Conservation (phyloP, 2,329 filamentous ascomycete species). For the Scytalidium sp. region DNA sequence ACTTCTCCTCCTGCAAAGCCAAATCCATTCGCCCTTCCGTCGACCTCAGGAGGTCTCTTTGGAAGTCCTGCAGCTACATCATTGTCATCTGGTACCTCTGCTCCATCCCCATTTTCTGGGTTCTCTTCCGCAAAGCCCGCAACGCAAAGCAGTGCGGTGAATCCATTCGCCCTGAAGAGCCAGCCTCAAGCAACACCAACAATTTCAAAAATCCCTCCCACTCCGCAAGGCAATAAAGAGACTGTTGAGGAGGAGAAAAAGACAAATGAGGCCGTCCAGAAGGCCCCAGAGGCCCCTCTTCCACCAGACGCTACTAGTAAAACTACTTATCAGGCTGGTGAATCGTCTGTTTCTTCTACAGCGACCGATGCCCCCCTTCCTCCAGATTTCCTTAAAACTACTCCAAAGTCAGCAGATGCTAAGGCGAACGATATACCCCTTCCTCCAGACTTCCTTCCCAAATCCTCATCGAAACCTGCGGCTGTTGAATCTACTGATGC, state of each 20-base stretch:
- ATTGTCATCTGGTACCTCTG: conserved; percentile 2
- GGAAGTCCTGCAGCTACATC: conserved; percentile 9
- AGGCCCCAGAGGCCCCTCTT: conserved; percentile 34
- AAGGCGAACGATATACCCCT: conserved; percentile 15
- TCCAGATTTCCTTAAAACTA: conserved; percentile 32
- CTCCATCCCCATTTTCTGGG: conserved; percentile 12
- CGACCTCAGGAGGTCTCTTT: conserved; percentile 14
- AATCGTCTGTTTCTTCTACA: conserved; percentile 40
- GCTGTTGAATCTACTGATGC: background rate
- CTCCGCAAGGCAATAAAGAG: conserved; percentile 24
- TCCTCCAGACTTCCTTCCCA: conserved; percentile 19
- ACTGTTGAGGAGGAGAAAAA: conserved; percentile 9
- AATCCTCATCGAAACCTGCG: background rate
- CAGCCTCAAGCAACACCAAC: conserved; percentile 1
- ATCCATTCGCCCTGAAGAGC: background rate
- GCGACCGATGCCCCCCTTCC: conserved; percentile 36
- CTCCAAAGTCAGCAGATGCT: conserved; percentile 26
- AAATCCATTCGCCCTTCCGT: conserved; percentile 12
- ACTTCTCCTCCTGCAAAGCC: conserved; percentile 20
- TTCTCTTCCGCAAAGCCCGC: conserved; percentile 20
- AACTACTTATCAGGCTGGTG: conserved; percentile 27
- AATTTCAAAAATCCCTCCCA: conserved; percentile 10
- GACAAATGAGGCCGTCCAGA: conserved; percentile 16
- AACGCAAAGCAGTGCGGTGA: background rate
- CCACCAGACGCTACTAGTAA: conserved; percentile 41